Evolutionary conservation across 2,329 filamentous ascomycete genomes (phyloP).

Genomic region (Harringtonia aguacate): DNA sequence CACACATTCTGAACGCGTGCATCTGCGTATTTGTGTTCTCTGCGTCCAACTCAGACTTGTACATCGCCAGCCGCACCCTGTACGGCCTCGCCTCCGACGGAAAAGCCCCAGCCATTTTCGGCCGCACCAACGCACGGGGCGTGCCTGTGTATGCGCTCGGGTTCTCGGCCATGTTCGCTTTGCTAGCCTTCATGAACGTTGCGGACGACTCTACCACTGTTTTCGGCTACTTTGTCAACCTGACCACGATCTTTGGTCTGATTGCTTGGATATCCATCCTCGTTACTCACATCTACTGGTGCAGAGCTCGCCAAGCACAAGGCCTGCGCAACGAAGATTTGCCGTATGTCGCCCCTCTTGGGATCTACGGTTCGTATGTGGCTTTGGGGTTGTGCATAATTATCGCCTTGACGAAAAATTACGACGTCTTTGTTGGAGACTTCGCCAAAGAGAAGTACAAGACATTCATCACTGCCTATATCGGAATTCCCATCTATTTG

Average conservation of each 20-base stretch:
- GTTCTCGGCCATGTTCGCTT: conserved; percentile 22
- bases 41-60: conserved; percentile 49
- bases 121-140: conserved; percentile 21
- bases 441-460: conserved; percentile 35
- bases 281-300: conserved; percentile 26
- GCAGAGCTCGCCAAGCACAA: conserved; percentile 23
- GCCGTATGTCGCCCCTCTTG: conserved; percentile 24
- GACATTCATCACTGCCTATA: conserved; percentile 43
- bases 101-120: conserved; percentile 26
- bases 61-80: conserved; percentile 28
- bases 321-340: conserved; percentile 20
- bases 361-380: conserved; percentile 24
- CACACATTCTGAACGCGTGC: conserved; percentile 48
- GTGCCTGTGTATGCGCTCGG: conserved; percentile 26
- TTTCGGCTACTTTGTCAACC: conserved; percentile 29
- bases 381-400: conserved; percentile 10
- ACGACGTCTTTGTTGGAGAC: conserved; percentile 24
- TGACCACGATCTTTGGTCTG: conserved; percentile 29
- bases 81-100: conserved; percentile 26
- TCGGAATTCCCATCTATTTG: conserved; percentile 21
- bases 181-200: conserved; percentile 29
- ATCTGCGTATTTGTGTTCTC: conserved; percentile 46
- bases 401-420: conserved; percentile 9
- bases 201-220: conserved; percentile 21
- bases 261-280: conserved; percentile 30